These are phyloP conservation scores for Pontederia paniculata DNA, from an alignment of 176 grass and related monocot genomes.

Conservation along the genomic window DNA sequence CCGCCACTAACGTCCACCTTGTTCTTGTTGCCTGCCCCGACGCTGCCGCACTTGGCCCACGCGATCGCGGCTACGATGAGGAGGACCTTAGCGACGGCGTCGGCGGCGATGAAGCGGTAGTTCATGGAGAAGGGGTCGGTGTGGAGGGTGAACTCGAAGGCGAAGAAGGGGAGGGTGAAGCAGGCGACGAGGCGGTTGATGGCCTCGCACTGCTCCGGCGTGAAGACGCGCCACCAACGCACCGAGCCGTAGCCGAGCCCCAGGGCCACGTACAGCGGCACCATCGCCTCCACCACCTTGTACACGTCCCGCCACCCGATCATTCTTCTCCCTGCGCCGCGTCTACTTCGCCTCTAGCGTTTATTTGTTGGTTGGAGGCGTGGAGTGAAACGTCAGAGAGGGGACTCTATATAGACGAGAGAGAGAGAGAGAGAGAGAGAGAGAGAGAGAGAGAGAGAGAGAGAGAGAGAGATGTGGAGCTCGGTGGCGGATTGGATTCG, in stretches of 20 bases:
- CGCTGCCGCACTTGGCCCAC: conserved; percentile 16
- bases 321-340: conserved; percentile 23
- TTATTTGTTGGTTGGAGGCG: too few relatives aligned
- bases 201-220: conserved; percentile 63
- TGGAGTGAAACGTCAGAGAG: too few relatives aligned
- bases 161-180: conserved; percentile 82
- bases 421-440: too few relatives aligned
- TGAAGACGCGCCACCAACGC: conserved; percentile 80
- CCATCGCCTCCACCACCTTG: conserved; percentile 80
- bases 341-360: neutral
- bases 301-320: conserved; percentile 68
- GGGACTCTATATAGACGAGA: too few relatives aligned
- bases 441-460: too few relatives aligned
- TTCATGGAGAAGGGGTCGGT: conserved; percentile 59
- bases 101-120: conserved; percentile 55
- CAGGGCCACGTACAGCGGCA: conserved; percentile 76
- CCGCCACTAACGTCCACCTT: neutral
- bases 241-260: conserved; percentile 73
- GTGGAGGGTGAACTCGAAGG: conserved; percentile 65
- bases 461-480: too few relatives aligned
- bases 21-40: too few relatives aligned
- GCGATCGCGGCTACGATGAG: conserved; percentile 26
- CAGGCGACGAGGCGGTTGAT: conserved; percentile 71
- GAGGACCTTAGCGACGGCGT: conserved; percentile 56
- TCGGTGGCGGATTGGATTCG: too few relatives aligned